Conservation (phyloP, 129 eudicot species). For the Tagetes erecta region DNA sequence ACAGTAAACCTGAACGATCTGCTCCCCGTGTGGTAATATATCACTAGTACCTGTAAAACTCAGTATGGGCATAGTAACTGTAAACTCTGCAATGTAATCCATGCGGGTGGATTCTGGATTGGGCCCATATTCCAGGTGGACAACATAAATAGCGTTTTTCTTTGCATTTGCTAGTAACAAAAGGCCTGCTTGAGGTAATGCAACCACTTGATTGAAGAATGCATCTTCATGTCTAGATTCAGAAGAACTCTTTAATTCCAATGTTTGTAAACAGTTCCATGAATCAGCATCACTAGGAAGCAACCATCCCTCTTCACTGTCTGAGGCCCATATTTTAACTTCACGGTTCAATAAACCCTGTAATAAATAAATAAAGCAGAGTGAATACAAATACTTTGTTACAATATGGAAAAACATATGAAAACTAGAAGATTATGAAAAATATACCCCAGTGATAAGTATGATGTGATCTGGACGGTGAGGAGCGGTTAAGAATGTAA, state of each 20-base stretch:
- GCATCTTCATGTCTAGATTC: constrained; percentile 63
- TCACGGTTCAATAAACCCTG: constrained; percentile 95
- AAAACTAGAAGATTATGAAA: not conserved
- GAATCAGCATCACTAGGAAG: constrained; percentile 96
- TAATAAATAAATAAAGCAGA: not conserved
- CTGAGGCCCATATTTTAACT: constrained; percentile 87
- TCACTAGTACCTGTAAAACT: constrained; percentile 96
- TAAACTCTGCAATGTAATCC: constrained; percentile 94
- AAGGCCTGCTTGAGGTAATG: constrained; percentile 87
- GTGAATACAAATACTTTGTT: not conserved
- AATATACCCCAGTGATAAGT: constrained; percentile 84
- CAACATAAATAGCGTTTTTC: constrained; percentile 89
- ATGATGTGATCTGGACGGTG: constrained; percentile 93
- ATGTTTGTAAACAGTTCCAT: constrained; percentile 85
- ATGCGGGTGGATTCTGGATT: constrained; percentile 83
- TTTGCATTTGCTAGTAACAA: constrained; percentile 92
- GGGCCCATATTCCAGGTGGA: constrained; percentile 86
- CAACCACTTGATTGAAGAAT: constrained; percentile 93
- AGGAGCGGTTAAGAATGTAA: constrained; percentile 78
- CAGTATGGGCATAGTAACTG: constrained; percentile 95
- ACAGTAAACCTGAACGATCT: constrained; percentile 91
- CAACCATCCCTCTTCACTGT: constrained; percentile 98
- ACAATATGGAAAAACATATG: not conserved
- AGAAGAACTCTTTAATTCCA: constrained; percentile 82
- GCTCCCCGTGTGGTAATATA: constrained; percentile 72